Evolutionary conservation across 148 eudicot species (phyloP), one percentile per base, ranked within the genome.

Genomic region (Rhododendron mucronatum): DNA sequence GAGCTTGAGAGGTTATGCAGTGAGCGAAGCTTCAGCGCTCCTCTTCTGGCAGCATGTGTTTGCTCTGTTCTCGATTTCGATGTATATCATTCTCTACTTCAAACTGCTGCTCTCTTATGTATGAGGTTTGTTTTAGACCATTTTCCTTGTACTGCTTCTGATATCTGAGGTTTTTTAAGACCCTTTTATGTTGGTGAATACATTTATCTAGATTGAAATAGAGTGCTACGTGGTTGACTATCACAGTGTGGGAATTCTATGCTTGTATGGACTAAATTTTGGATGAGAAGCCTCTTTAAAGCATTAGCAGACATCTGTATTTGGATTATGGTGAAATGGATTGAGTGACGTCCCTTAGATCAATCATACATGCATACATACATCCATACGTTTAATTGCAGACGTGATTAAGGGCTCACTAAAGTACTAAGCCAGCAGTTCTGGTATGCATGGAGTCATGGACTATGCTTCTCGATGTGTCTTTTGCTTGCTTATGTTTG

Each of bases 1-100:
- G 44, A 96, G 98, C 77, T 90, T 96, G 77, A 94, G 99, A 86
- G 96, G 99, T 1, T 96, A 95, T 89, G 98, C 96, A 30, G 97
- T 95, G 41, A 88, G 92, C 10, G 99, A 95, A 84, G 95, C 99
- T 44, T 96, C 98, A 65, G 94, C 99, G 1, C 88, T 96, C 47
- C 87, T 96, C 8, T 96, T 96, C 86, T 94, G 99, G 99, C 98
- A 96, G 51, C 99, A 96, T 86, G 80, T 96, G 0, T 75, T 91
- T 82, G 96, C 95, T 15, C 88, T 95, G 63, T 78, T 94, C 20
- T 95, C 96, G 0, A 84, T 93, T 83, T 91, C 98, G 8, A 39
- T 94, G 20, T 96, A 93, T 82, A 89, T 87, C 21, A 83, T 94
- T 45, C 55, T 96, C 67, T 96, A 93, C 88, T 94, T 95, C 83